These are phyloP conservation scores for Leccinum longicurvipes DNA, from an alignment of 768 basidiomycete species.

Conservation along the genomic window DNA sequence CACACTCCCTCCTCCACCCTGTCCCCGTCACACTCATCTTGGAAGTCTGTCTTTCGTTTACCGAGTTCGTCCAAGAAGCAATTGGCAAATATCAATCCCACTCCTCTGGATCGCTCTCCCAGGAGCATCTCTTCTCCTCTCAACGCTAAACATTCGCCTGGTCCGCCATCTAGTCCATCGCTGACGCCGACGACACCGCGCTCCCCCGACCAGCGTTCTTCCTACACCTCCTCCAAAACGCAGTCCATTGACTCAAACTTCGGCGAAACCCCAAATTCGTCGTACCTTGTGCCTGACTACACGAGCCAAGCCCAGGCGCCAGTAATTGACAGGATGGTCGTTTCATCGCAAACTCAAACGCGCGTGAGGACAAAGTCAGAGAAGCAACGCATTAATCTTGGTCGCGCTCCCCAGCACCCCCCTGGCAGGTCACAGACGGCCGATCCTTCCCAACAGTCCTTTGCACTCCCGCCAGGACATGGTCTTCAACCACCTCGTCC, in stretches of 20 bases:
- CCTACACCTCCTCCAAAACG: constrained; percentile 75
- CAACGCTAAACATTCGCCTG: constrained; percentile 16
- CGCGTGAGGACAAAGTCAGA: constrained; percentile 44
- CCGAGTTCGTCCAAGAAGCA: constrained; percentile 64
- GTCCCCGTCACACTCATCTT: constrained; percentile 35
- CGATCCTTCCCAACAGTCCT: constrained; percentile 41
- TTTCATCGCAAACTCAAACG: constrained; percentile 8
- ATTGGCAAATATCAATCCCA: constrained; percentile 31
- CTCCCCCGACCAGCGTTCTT: constrained; percentile 61
- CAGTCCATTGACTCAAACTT: constrained; percentile 70
- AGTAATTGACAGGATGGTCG: constrained; percentile 18
- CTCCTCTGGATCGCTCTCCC: constrained; percentile 47
- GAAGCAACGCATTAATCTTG: constrained; percentile 43
- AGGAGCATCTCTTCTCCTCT: constrained; percentile 28
- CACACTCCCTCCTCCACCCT: constrained; percentile 22
- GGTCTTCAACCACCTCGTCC: constrained; percentile 36
- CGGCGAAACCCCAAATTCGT: constrained; percentile 27
- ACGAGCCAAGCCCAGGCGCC: constrained; percentile 14
- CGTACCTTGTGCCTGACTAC: constrained; percentile 30
- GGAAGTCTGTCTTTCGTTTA: constrained; percentile 77
- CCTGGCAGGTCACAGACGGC: constrained; percentile 26
- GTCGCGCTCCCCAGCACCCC: constrained; percentile 43
- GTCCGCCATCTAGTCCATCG: constrained; percentile 43
- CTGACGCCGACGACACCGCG: constrained; percentile 53
- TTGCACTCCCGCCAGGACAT: constrained; percentile 25